Percentiles rank a stretch among this genome's conserved stretches.
Evolutionary conservation across 768 basidiomycete species (phyloP).

Genomic region (Tephrocybe sp.): DNA sequence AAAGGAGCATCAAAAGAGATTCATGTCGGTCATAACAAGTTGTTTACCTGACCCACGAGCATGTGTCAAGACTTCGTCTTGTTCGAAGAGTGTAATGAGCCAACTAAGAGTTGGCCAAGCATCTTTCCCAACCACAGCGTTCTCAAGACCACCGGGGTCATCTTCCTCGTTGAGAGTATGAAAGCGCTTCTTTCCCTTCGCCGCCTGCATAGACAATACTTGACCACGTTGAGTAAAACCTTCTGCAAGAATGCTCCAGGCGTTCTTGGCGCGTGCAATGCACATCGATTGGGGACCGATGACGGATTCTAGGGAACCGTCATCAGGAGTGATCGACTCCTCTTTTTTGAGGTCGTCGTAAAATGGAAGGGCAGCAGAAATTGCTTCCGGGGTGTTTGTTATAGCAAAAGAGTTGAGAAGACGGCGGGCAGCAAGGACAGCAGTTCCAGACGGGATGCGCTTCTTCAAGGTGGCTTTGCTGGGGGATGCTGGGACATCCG

Average conservation of each 20-base stretch:
- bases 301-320: slow-evolving; percentile 52
- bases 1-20: not conserved
- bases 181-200: slow-evolving; percentile 35
- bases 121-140: slow-evolving; percentile 50
- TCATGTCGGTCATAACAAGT: not conserved
- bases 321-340: slow-evolving; percentile 16
- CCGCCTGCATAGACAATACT: slow-evolving; percentile 27
- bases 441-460: slow-evolving; percentile 40
- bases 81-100: slow-evolving; percentile 67
- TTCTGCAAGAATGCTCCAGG: slow-evolving; percentile 62
- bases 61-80: slow-evolving; percentile 48
- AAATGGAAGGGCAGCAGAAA: slow-evolving; percentile 56
- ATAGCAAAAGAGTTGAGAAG: slow-evolving; percentile 53
- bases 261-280: slow-evolving; percentile 51
- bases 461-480: slow-evolving; percentile 44
- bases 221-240: slow-evolving; percentile 46
- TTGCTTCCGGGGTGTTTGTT: slow-evolving; percentile 55
- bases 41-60: slow-evolving; percentile 37
- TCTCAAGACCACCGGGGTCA: slow-evolving; percentile 14
- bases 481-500: slow-evolving; percentile 41
- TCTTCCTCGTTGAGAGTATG: slow-evolving; percentile 25
- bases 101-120: slow-evolving; percentile 77
- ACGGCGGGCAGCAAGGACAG: slow-evolving; percentile 50
- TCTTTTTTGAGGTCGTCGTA: slow-evolving; percentile 33
- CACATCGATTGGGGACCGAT: slow-evolving; percentile 55